These are phyloP conservation scores for Acacia pycnantha DNA, from an alignment of 331 rosid species.

Conservation along the genomic window DNA sequence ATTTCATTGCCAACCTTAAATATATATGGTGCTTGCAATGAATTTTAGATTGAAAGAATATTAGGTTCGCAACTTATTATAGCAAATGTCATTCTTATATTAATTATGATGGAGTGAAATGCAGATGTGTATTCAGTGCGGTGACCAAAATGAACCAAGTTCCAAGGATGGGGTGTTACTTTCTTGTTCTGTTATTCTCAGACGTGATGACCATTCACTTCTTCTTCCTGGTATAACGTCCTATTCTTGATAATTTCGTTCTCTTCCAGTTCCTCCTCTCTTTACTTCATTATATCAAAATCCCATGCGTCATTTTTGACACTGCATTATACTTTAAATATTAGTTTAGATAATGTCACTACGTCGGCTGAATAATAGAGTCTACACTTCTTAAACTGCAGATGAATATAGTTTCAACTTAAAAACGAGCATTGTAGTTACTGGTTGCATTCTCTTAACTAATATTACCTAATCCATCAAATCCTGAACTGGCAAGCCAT, in stretches of 20 bases:
- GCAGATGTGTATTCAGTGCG: constrained; percentile 95
- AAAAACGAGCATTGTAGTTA: background rate
- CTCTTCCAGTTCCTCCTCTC: background rate
- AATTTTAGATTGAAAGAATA: constrained; percentile 9
- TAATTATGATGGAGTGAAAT: constrained; percentile 30
- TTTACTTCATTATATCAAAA: background rate
- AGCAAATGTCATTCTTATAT: constrained; percentile 13
- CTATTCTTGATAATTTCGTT: constrained; percentile 21
- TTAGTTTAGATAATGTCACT: background rate
- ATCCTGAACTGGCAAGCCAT: background rate
- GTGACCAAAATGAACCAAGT: constrained; percentile 71
- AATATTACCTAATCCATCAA: background rate
- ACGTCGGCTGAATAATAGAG: background rate
- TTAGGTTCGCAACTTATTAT: background rate
- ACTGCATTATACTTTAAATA: background rate
- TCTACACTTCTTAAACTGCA: background rate
- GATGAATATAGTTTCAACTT: background rate
- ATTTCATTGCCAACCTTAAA: constrained; percentile 14
- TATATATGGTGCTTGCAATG: constrained; percentile 24
- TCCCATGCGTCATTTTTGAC: background rate
- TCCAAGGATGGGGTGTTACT: constrained; percentile 90
- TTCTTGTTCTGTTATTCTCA: constrained; percentile 71
- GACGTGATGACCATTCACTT: constrained; percentile 86
- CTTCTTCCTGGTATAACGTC: constrained; percentile 80
- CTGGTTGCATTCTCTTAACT: background rate